Evolutionary conservation across 192 early-diverging fungal genomes (phyloP).

Genomic region (Lobosporangium transversale): DNA sequence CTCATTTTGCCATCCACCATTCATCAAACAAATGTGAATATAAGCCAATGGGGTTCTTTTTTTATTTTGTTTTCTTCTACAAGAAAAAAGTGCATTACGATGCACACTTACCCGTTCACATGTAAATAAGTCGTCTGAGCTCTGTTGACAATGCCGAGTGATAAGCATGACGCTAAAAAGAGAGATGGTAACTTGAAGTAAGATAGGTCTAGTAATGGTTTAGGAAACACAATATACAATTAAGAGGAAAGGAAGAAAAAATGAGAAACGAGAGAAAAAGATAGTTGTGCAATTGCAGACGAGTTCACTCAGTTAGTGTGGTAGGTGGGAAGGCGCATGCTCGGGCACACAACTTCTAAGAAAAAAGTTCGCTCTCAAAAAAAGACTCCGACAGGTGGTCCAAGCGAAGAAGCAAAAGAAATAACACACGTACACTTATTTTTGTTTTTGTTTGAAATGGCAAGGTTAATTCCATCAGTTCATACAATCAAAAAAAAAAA

Average conservation of each 20-base stretch:
- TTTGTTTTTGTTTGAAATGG: too few relatives aligned
- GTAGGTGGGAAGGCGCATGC: not conserved
- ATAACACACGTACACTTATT: not conserved
- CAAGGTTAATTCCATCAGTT: too few relatives aligned
- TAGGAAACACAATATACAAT: not conserved
- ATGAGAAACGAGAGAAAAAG: not conserved
- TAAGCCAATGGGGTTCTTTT: too few relatives aligned
- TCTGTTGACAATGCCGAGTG: constrained; percentile 59
- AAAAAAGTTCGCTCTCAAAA: too few relatives aligned
- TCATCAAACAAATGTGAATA: too few relatives aligned
- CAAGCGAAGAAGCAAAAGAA: too few relatives aligned
- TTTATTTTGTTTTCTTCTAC: too few relatives aligned
- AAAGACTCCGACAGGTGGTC: not conserved
- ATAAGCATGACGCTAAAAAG: constrained; percentile 52
- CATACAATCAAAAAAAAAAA: too few relatives aligned
- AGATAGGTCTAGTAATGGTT: not conserved
- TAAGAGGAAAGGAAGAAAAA: not conserved
- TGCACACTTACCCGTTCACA: constrained; percentile 66
- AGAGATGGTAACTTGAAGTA: not conserved
- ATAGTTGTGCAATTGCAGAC: not conserved
- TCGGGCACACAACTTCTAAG: not conserved
- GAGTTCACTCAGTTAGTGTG: not conserved
- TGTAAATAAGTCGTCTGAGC: constrained; percentile 64
- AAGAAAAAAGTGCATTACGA: too few relatives aligned
- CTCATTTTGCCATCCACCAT: too few relatives aligned